Conservation (phyloP, 805 yeast genomes). For the Jamesozyma piceae region DNA sequence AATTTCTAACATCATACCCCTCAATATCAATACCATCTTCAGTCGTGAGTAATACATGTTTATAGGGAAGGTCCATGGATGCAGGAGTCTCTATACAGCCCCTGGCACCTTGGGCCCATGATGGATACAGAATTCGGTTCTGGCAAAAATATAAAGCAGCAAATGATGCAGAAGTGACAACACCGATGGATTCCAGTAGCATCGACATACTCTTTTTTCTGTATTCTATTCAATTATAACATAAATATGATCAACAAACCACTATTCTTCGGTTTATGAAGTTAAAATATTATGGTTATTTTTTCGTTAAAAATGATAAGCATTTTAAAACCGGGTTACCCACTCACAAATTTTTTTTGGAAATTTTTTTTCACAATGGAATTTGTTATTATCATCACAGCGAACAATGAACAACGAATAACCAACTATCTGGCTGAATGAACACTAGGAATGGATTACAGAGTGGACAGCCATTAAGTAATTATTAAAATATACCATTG, state of each 20-base stretch:
- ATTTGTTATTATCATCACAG: background rate
- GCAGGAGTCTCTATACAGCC: conserved; percentile 67
- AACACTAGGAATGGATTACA: too few relatives aligned
- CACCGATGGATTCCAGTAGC: conserved; percentile 34
- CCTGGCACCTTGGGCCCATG: conserved; percentile 65
- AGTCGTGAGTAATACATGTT: conserved; percentile 51
- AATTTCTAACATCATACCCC: conserved; percentile 38
- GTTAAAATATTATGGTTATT: background rate
- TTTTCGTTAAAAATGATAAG: background rate
- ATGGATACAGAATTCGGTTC: conserved; percentile 65
- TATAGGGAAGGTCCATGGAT: conserved; percentile 54
- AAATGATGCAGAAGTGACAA: conserved; percentile 38
- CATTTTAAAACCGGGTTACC: background rate
- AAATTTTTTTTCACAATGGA: background rate
- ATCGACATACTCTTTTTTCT: conserved; percentile 12
- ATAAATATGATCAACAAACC: too few relatives aligned
- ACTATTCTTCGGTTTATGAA: too few relatives aligned
- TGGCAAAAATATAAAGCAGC: conserved; percentile 57
- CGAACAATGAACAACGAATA: background rate
- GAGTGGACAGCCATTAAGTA: background rate
- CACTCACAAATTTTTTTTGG: background rate
- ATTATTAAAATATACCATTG: too few relatives aligned
- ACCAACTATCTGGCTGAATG: background rate
- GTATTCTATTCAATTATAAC: too few relatives aligned
- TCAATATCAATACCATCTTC: conserved; percentile 61